These are phyloP conservation scores for Prunus mume DNA, from an alignment of 306 rosid genomes.

Conservation along the genomic window DNA sequence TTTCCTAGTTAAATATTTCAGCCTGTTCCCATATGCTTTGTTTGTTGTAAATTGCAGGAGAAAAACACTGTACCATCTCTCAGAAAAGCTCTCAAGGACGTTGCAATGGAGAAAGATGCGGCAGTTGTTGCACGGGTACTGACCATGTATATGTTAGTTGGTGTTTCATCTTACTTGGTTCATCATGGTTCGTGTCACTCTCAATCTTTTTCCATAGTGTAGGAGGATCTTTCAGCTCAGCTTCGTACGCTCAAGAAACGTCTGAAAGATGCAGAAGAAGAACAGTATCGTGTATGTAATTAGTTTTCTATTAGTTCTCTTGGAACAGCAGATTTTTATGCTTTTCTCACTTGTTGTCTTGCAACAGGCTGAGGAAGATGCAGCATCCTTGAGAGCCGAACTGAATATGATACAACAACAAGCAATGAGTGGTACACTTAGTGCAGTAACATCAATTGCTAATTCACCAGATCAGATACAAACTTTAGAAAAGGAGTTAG, in stretches of 20 bases:
- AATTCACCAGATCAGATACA: constrained; percentile 64
- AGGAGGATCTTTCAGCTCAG: constrained; percentile 93
- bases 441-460: constrained; percentile 42
- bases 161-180: background rate
- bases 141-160: constrained; percentile 2
- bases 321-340: background rate
- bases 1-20: background rate
- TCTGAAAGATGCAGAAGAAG: constrained; percentile 90
- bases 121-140: constrained; percentile 86
- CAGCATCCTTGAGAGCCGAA: constrained; percentile 88
- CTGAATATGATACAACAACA: constrained; percentile 82
- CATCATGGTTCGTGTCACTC: constrained; percentile 6
- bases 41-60: constrained; percentile 48
- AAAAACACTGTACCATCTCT: constrained; percentile 73
- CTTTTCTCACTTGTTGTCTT: constrained; percentile 35
- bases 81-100: constrained; percentile 86
- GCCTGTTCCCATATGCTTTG: background rate
- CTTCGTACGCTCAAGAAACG: constrained; percentile 82
- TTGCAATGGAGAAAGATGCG: constrained; percentile 98
- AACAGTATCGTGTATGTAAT: constrained; percentile 82
- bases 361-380: constrained; percentile 95
- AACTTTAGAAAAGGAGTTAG: constrained; percentile 66
- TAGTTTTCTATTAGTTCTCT: constrained; percentile 8
- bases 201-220: constrained; percentile 25
- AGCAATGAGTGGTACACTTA: constrained; percentile 57